A percentile compares a stretch with the other conserved stretches of the same genome.
phyloP scores from a whole-genome alignment of 371 early-diverging fungal genomes.

The Massospora cicadina region DNA sequence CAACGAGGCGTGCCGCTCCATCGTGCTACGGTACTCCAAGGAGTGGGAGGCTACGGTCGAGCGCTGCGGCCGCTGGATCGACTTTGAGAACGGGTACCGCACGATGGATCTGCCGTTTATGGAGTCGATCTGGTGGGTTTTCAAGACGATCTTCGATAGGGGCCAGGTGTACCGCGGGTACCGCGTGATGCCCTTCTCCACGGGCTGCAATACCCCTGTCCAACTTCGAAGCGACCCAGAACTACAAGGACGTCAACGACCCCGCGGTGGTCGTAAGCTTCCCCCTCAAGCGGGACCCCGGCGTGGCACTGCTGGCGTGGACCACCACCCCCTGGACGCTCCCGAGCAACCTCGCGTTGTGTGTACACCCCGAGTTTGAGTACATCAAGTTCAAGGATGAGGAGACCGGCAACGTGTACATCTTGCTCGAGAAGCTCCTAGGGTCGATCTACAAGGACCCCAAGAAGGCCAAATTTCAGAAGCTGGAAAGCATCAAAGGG shows the following conservation, averaged over 20 bases:
- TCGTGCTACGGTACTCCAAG: conserved; percentile 94
- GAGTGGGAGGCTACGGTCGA: conserved; percentile 98
- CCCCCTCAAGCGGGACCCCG: conserved; percentile 69
- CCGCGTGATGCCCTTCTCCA: conserved; percentile 99
- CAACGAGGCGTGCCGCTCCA: conserved; percentile 95
- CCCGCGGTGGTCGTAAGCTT: conserved; percentile 95
- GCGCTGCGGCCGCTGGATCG: conserved; percentile 99
- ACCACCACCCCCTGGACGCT: conserved; percentile 99
- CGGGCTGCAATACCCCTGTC: conserved; percentile 93
- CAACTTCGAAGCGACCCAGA: conserved; percentile 99
- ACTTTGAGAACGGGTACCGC: conserved; percentile 99
- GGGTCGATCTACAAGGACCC: conserved; percentile 81
- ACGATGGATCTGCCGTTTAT: conserved; percentile 91
- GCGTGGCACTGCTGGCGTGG: conserved; percentile 86
- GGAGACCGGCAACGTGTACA: conserved; percentile 61
- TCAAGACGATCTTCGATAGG: conserved; percentile 93
- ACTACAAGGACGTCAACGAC: conserved; percentile 98
- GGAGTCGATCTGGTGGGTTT: conserved; percentile 99
- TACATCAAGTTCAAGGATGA: conserved; percentile 89
- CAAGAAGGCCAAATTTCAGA: conserved; percentile 83
- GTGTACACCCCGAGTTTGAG: conserved; percentile 85
- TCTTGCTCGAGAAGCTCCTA: conserved; percentile 73
- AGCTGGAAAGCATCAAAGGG: conserved; percentile 70
- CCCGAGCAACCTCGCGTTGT: conserved; percentile 91
- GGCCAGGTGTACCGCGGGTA: conserved; percentile 96